phyloP scores from a whole-genome alignment of 768 basidiomycete genomes.

The Lactifluus hygrophoroides region DNA sequence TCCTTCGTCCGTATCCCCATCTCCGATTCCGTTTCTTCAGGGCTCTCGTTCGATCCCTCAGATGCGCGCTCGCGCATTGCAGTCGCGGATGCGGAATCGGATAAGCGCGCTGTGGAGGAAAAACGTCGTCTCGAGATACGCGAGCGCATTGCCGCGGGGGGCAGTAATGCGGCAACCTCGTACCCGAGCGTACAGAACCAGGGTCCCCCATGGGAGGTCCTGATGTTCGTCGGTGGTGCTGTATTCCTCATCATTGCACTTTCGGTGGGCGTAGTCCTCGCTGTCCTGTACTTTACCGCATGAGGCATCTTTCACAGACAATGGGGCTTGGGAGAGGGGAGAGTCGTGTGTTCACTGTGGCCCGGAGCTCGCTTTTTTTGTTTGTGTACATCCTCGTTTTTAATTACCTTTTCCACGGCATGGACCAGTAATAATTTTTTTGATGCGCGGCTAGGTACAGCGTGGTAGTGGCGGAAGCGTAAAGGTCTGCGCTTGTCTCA shows the following conservation, averaged over 20 bases:
- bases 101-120: slow-evolving; percentile 32
- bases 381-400: not conserved
- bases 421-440: not conserved
- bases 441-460: not conserved
- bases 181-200: not conserved
- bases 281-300: slow-evolving; percentile 13
- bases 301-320: not conserved
- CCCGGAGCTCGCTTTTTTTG: not conserved
- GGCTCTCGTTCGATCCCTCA: slow-evolving; percentile 32
- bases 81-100: slow-evolving; percentile 33
- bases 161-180: not conserved
- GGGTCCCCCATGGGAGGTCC: slow-evolving; percentile 24
- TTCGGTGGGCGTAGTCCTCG: slow-evolving; percentile 17
- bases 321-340: not conserved
- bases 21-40: slow-evolving; percentile 2
- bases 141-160: slow-evolving; percentile 1
- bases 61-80: slow-evolving; percentile 54
- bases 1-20: slow-evolving; percentile 57
- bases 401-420: not conserved
- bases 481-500: not conserved
- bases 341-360: not conserved
- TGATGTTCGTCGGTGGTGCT: slow-evolving; percentile 17
- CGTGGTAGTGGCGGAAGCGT: not conserved
- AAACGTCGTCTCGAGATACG: slow-evolving; percentile 24
- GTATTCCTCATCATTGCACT: slow-evolving; percentile 19